Base-by-base conservation (phyloP, 1,284 basidiomycete genomes). In the Pseudozyma pruni region DNA sequence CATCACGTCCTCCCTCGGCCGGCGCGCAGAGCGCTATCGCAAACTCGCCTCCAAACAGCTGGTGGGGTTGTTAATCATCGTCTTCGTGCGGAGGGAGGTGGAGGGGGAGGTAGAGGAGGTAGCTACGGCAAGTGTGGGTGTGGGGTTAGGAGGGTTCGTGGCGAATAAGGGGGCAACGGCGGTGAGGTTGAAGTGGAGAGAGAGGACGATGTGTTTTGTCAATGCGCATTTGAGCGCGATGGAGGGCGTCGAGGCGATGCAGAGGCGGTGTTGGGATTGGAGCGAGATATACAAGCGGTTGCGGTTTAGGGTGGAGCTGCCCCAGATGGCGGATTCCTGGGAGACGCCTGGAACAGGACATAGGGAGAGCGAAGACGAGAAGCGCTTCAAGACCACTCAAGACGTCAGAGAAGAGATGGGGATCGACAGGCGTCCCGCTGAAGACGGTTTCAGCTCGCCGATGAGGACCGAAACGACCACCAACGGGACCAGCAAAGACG, bases 121-220 rank as follows among this genome's bases (percentile, higher is more conserved):
- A 3, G 62, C 48, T 2, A 68, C 67, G 13, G 58, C 59, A 10
- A 66, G 58, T 37, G 59, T 72, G 0, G 66, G 66, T 9, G 62
- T 73, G 8, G 74, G 74, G 14, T 42, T 69, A 35, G 74, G 71
- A 1, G 74, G 74, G 22, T 70, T 69, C 34, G 67, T 70, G 16
- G 74, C 59, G 23, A 76, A 76, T 32, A 76, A 85, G 61, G 84
- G 84, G 17, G 94, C 93, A 6, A 91, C 96, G 7, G 94, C 90
- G 4, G 91, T 98, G 70, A 89, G 96, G 20, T 85, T 99, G 53
- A 90, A 95, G 33, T 90, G 93, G 69, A 87, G 90, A 72, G 92
- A 95, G 79, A 91, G 94, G 10, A 90, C 88, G 45, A 89, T 98
- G 73, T 98, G 96, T 83, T 94, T 98, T 84, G 85, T 99, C 73